Conservation (phyloP, 164 flowering plant genomes). For the Chloranthus sessilifolius region DNA sequence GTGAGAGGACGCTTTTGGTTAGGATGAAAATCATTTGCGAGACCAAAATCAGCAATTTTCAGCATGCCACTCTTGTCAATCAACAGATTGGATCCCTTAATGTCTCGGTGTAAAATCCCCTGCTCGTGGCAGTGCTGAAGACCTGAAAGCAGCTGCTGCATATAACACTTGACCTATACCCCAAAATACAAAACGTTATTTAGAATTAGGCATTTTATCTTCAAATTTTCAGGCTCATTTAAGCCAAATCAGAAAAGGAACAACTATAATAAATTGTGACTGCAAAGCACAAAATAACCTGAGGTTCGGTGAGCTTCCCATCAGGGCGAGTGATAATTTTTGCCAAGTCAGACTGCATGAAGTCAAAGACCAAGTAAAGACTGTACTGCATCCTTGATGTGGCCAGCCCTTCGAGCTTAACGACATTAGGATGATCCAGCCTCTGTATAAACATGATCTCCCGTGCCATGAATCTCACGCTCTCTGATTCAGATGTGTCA, state of each 20-base stretch:
- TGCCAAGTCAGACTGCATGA: slow-evolving; percentile 50
- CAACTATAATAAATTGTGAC: too few species aligned
- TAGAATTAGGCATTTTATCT: neutral
- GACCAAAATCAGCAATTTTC: slow-evolving; percentile 79
- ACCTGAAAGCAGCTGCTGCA: slow-evolving; percentile 66
- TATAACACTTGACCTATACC: slow-evolving; percentile 66
- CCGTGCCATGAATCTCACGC: slow-evolving; percentile 70
- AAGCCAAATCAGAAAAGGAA: too few species aligned
- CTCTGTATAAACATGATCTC: slow-evolving; percentile 53
- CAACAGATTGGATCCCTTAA: slow-evolving; percentile 62
- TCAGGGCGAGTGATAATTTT: slow-evolving; percentile 39
- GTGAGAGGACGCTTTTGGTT: slow-evolving; percentile 44
- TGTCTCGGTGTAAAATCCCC: slow-evolving; percentile 64
- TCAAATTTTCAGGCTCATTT: too few species aligned
- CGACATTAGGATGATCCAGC: slow-evolving; percentile 65
- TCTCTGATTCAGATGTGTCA: slow-evolving; percentile 62
- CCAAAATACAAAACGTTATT: too few species aligned
- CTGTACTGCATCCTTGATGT: slow-evolving; percentile 74
- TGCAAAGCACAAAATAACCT: too few species aligned
- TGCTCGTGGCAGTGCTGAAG: slow-evolving; percentile 62
- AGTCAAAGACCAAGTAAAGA: slow-evolving; percentile 66
- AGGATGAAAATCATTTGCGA: slow-evolving; percentile 41
- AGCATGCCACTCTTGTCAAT: slow-evolving; percentile 49
- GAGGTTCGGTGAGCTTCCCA: slow-evolving; percentile 48
- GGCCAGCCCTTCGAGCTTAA: slow-evolving; percentile 67